Evolutionary conservation across 2,329 filamentous ascomycete species (phyloP).

Genomic region (Colletotrichum sp.): DNA sequence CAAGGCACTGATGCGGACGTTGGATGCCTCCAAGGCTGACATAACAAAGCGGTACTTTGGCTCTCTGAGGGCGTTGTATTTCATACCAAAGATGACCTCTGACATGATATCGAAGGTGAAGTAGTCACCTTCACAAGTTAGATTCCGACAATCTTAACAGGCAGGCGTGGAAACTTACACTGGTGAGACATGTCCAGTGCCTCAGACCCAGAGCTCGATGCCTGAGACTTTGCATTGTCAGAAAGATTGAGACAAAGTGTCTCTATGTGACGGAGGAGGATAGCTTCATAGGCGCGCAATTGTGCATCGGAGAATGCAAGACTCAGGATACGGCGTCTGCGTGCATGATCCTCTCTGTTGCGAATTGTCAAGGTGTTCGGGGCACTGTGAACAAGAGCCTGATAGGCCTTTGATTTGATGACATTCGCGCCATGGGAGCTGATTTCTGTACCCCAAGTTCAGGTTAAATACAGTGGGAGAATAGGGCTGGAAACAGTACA

Average conservation of each 20-base stretch:
- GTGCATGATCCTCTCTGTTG: conserved; percentile 2
- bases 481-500: too few species aligned
- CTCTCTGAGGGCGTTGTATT: neutral
- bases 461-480: neutral
- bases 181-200: conserved; percentile 2
- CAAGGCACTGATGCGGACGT: conserved; percentile 24
- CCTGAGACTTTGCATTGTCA: conserved; percentile 17
- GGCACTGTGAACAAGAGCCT: conserved; percentile 8
- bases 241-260: conserved; percentile 16
- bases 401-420: conserved; percentile 23
- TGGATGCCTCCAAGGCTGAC: conserved; percentile 24
- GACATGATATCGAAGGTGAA: conserved; percentile 10
- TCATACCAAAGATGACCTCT: neutral
- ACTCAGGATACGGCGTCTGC: conserved; percentile 21
- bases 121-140: neutral
- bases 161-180: neutral
- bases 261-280: conserved; percentile 26
- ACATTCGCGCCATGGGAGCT: conserved; percentile 20
- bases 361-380: conserved; percentile 15
- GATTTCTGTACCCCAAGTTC: conserved; percentile 3
- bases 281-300: conserved; percentile 24
- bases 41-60: conserved; percentile 19
- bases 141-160: neutral
- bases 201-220: neutral
- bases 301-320: conserved; percentile 29